A percentile compares a stretch with the other conserved stretches of the same genome.
phyloP scores from a whole-genome alignment of 202 grass and related monocot species.

The Eragrostis tef region DNA sequence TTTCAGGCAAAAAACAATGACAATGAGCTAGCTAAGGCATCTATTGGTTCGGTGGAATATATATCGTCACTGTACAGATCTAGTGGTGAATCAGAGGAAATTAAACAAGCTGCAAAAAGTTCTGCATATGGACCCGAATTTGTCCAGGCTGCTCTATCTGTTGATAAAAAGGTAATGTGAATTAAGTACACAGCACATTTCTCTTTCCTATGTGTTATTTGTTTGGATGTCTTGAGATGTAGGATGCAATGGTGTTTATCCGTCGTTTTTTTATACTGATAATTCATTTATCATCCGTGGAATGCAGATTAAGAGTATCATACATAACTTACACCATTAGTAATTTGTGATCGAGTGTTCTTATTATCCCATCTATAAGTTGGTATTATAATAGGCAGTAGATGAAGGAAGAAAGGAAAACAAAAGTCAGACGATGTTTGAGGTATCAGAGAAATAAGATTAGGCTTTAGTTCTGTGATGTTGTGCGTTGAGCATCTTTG shows the following conservation, averaged over 20 bases:
- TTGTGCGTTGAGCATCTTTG: not conserved
- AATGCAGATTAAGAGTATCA: not conserved
- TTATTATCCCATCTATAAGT: not conserved
- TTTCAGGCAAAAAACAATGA: slow-evolving; percentile 55
- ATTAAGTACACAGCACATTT: slow-evolving; percentile 1
- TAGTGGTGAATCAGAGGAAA: slow-evolving; percentile 72
- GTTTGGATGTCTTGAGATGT: not conserved
- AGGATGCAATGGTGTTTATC: not conserved
- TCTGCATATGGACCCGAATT: slow-evolving; percentile 88
- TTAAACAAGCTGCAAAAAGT: slow-evolving; percentile 69
- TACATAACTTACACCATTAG: not conserved
- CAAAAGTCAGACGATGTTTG: not conserved
- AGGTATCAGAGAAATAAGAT: not conserved
- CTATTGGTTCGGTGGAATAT: slow-evolving; percentile 91
- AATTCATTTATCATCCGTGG: not conserved
- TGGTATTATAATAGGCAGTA: not conserved
- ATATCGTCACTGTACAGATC: slow-evolving; percentile 84
- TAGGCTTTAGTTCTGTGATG: slow-evolving; percentile 13
- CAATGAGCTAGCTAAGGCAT: slow-evolving; percentile 69
- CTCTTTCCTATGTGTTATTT: slow-evolving; percentile 1
- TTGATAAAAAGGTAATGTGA: slow-evolving; percentile 80
- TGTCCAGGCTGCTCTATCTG: slow-evolving; percentile 85
- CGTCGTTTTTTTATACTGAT: not conserved
- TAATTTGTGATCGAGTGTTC: not conserved
- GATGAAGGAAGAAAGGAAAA: not conserved